Percentiles rank a stretch among this genome's conserved stretches.
These are phyloP conservation scores for Kalmusia sp. DNA, from an alignment of 2,329 filamentous ascomycete genomes.

Conservation along the genomic window DNA sequence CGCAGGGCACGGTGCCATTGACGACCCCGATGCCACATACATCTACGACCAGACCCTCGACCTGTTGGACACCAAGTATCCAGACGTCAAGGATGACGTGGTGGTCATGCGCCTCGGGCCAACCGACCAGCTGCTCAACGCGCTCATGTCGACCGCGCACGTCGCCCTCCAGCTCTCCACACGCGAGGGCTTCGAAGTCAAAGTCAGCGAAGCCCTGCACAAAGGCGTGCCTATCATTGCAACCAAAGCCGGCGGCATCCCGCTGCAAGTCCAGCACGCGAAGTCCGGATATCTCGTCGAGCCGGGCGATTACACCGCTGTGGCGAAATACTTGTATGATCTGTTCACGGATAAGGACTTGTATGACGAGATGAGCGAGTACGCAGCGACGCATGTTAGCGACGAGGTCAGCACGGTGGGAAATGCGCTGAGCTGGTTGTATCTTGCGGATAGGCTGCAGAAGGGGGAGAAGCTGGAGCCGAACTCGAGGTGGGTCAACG, in stretches of 20 bases:
- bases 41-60: constrained; percentile 76
- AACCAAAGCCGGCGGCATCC: constrained; percentile 78
- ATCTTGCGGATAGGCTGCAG: constrained; percentile 72
- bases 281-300: constrained; percentile 78
- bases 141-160: constrained; percentile 73
- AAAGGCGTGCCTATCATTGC: constrained; percentile 81
- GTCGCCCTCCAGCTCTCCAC: constrained; percentile 81
- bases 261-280: constrained; percentile 75
- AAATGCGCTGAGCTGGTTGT: constrained; percentile 78
- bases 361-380: constrained; percentile 71
- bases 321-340: constrained; percentile 70
- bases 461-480: constrained; percentile 65
- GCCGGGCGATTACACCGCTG: constrained; percentile 71
- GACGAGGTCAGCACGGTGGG: constrained; percentile 85
- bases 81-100: constrained; percentile 60
- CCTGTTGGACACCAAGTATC: constrained; percentile 68
- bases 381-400: constrained; percentile 71
- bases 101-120: constrained; percentile 79
- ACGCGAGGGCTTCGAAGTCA: constrained; percentile 84
- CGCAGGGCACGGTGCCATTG: constrained; percentile 79
- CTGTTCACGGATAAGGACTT: constrained; percentile 71
- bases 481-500: constrained; percentile 73
- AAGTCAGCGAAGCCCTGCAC: constrained; percentile 83
- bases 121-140: constrained; percentile 81
- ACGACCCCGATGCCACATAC: constrained; percentile 77